Base-by-base conservation (phyloP, 2,329 filamentous ascomycete genomes). In the Colletotrichum noveboracense region DNA sequence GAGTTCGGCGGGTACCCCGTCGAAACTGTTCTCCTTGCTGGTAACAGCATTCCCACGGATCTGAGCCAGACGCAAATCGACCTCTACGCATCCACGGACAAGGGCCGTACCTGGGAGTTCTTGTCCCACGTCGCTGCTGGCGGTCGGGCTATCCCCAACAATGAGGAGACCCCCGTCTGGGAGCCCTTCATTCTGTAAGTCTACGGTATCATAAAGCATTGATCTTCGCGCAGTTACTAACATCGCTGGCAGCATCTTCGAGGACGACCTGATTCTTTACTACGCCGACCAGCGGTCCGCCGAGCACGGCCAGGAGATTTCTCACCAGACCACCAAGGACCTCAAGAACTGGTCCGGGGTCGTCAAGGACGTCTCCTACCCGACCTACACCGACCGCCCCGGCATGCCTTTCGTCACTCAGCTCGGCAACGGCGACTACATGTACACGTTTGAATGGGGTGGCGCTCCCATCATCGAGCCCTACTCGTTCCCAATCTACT, bases 221-320 rank as follows among this genome's bases (percentile, higher is more conserved):
- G n/a, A n/a, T n/a, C n/a, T n/a, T n/a, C n/a, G n/a, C n/a, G n/a
- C n/a, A n/a, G n/a, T n/a, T n/a, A n/a, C n/a, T n/a, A n/a, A n/a
- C n/a, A n/a, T n/a, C n/a, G n/a, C n/a, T n/a, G n/a, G n/a, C 62
- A 88, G 89, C 81, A 85, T 88, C 60, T 88, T 92, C 81, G 84
- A 93, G 71, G 87, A 90, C 69, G 86, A 90, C 67, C 84, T 95
- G 21, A 88, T 94, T 43, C 86, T 89, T 79, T 95, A 94, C 86
- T 95, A 94, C 85, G 92, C 93, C 3, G 93, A 95, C 82, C 93
- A 95, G 81, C 89, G 93, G 43, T 92, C 92, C 77, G 88, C 91
- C 77, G 85, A 85, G 2, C 87, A 94, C 80, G 93, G 93, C 21
- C 93, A 95, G 83, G 94, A 94, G 80, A 87, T 95, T 52, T 88